These are phyloP conservation scores for Maudiozyma barnettii DNA, from an alignment of 805 yeast genomes.

Conservation along the genomic window DNA sequence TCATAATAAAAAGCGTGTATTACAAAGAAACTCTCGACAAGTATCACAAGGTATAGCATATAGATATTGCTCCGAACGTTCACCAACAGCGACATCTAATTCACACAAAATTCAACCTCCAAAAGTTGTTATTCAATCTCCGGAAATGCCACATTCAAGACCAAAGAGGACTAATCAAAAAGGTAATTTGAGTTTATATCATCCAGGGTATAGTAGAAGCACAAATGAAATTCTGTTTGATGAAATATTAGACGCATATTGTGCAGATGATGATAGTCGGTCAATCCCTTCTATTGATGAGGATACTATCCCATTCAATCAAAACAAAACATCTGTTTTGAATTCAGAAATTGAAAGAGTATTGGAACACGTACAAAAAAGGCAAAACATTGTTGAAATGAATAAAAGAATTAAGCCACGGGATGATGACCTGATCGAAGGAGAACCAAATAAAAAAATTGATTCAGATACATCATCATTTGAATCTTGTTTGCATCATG, in stretches of 20 bases:
- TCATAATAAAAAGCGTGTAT: slow-evolving; percentile 1
- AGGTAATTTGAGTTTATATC: neutral
- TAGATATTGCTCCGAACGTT: neutral
- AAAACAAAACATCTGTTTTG: slow-evolving; percentile 4
- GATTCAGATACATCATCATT: neutral
- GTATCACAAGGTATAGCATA: neutral
- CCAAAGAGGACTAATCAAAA: neutral
- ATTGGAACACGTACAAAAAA: slow-evolving; percentile 9
- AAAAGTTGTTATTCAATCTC: neutral
- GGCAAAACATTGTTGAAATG: slow-evolving; percentile 4
- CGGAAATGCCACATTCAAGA: neutral
- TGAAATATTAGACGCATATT: slow-evolving; percentile 22
- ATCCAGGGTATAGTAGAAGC: slow-evolving; percentile 5
- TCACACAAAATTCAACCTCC: neutral
- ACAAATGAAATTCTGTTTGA: slow-evolving; percentile 20
- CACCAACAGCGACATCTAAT: neutral
- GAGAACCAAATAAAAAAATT: neutral
- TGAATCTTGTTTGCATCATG: neutral
- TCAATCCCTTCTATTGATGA: neutral
- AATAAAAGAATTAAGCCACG: neutral
- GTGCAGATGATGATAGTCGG: neutral
- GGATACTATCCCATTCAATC: neutral
- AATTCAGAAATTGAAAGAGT: slow-evolving; percentile 16
- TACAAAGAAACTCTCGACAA: slow-evolving; percentile 1
- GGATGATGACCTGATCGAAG: neutral